Conservation (phyloP, 1,284 basidiomycete genomes). For the Ganoderma meredithae region DNA sequence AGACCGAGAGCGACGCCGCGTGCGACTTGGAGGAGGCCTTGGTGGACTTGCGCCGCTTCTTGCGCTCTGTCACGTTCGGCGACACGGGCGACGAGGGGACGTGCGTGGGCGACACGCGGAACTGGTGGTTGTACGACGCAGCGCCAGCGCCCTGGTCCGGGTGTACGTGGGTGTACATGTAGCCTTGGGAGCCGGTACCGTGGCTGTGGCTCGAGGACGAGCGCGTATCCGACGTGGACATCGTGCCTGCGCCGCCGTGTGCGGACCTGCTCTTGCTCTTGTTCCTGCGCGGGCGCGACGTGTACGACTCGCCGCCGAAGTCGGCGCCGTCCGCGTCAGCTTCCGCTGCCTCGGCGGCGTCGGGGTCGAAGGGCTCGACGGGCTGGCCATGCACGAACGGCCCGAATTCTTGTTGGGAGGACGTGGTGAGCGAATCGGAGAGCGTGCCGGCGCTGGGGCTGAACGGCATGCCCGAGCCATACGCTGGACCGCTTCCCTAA, state of each 20-base stretch:
- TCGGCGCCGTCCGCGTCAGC: no score
- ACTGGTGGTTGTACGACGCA: constrained; percentile 41
- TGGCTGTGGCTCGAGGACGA: constrained; percentile 56
- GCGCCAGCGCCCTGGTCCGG: constrained; percentile 18
- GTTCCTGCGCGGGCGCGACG: constrained; percentile 40
- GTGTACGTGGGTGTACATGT: constrained; percentile 18
- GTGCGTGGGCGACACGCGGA: constrained; percentile 35
- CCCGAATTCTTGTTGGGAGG: constrained; percentile 46
- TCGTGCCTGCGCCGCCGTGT: constrained; percentile 42
- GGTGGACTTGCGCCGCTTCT: constrained; percentile 32
- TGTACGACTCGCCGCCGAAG: constrained; percentile 64
- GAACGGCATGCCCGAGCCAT: constrained; percentile 28
- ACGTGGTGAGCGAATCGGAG: constrained; percentile 30
- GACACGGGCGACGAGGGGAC: constrained; percentile 16
- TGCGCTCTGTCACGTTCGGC: constrained; percentile 19
- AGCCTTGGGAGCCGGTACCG: constrained; percentile 58
- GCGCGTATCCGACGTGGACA: constrained; percentile 56
- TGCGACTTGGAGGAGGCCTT: constrained; percentile 32
- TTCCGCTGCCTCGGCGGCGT: constrained; percentile 26
- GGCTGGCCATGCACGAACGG: constrained; percentile 43
- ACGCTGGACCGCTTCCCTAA: constrained; percentile 42
- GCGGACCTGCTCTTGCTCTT: constrained; percentile 32
- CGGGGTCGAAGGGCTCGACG: constrained; percentile 27
- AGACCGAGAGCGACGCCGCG: constrained; percentile 35
- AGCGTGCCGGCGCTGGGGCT: constrained; percentile 32